Percentiles rank a stretch among this genome's conserved stretches.
phyloP scores from a whole-genome alignment of 768 basidiomycete genomes.

The Tulasnella sp. region DNA sequence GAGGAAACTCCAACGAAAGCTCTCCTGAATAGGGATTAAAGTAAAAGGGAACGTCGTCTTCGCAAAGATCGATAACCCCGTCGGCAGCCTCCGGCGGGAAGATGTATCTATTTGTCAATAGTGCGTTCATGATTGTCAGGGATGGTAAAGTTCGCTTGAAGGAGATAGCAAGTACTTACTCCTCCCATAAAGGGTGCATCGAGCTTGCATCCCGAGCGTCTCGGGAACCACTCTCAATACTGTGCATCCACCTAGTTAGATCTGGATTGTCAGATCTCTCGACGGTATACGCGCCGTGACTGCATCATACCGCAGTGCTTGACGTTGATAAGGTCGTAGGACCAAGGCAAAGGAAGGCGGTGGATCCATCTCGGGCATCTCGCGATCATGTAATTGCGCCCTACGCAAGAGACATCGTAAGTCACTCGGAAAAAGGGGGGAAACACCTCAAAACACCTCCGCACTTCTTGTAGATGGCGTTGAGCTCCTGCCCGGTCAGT shows the following conservation, averaged over 20 bases:
- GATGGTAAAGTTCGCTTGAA: neutral
- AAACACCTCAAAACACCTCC: slow-evolving; percentile 17
- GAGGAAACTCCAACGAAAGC: slow-evolving; percentile 76
- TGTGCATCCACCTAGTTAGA: slow-evolving; percentile 74
- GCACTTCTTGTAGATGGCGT: slow-evolving; percentile 78
- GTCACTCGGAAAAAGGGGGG: slow-evolving; percentile 9
- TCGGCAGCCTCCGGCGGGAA: slow-evolving; percentile 58
- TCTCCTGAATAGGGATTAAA: slow-evolving; percentile 91
- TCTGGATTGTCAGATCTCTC: neutral
- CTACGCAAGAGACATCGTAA: slow-evolving; percentile 34
- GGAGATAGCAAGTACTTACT: slow-evolving; percentile 44
- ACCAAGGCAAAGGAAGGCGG: slow-evolving; percentile 64
- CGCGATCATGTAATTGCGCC: slow-evolving; percentile 72
- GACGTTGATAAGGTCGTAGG: slow-evolving; percentile 85
- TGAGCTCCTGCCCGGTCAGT: slow-evolving; percentile 69
- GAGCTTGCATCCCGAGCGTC: slow-evolving; percentile 61
- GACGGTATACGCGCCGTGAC: neutral
- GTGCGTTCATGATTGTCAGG: neutral
- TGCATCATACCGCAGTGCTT: slow-evolving; percentile 61
- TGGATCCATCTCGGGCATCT: slow-evolving; percentile 76
- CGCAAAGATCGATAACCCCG: slow-evolving; percentile 67
- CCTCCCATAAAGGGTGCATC: slow-evolving; percentile 92
- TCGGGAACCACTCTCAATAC: slow-evolving; percentile 66
- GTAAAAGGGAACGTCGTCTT: slow-evolving; percentile 72
- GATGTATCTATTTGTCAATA: slow-evolving; percentile 46